phyloP scores from a whole-genome alignment of 495 filamentous ascomycete genomes.

The Talaromyces stipitatus region DNA sequence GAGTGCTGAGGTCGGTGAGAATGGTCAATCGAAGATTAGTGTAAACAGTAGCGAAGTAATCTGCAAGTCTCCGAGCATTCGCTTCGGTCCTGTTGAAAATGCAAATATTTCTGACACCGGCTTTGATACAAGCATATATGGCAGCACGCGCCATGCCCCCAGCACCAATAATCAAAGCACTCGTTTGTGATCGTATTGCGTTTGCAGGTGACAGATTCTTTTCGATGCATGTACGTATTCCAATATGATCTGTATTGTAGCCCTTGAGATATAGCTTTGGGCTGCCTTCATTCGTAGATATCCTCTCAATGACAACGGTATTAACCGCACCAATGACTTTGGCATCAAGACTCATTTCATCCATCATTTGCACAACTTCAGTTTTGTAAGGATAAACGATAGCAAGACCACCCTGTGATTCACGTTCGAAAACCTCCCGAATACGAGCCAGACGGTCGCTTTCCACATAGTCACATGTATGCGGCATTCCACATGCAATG shows the following conservation, averaged over 20 bases:
- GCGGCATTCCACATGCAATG: conserved; percentile 61
- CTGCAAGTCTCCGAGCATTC: conserved; percentile 46
- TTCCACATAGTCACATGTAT: conserved; percentile 50
- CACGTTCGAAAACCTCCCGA: conserved; percentile 42
- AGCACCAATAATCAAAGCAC: conserved; percentile 50
- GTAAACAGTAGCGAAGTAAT: conserved; percentile 9
- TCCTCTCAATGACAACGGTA: conserved; percentile 49
- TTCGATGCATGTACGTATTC: conserved; percentile 54
- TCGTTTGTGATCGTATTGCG: conserved; percentile 34
- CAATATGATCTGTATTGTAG: conserved; percentile 62
- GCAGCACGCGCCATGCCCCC: conserved; percentile 58
- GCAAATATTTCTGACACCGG: conserved; percentile 50
- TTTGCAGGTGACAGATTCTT: conserved; percentile 43
- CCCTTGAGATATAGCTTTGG: conserved; percentile 41
- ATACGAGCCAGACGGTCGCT: conserved; percentile 48
- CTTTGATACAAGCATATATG: conserved; percentile 52
- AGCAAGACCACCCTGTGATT: conserved; percentile 54
- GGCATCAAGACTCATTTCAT: conserved; percentile 51
- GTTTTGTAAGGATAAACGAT: conserved; percentile 60
- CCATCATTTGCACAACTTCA: conserved; percentile 49
- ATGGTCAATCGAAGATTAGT: conserved; percentile 40
- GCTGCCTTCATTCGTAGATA: conserved; percentile 19
- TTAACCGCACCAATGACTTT: conserved; percentile 58
- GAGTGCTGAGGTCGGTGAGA: conserved; percentile 33
- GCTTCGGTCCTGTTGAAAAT: conserved; percentile 53